Evolutionary conservation across 345 rosid genomes (phyloP).

Genomic region (Kandelia obovata): DNA sequence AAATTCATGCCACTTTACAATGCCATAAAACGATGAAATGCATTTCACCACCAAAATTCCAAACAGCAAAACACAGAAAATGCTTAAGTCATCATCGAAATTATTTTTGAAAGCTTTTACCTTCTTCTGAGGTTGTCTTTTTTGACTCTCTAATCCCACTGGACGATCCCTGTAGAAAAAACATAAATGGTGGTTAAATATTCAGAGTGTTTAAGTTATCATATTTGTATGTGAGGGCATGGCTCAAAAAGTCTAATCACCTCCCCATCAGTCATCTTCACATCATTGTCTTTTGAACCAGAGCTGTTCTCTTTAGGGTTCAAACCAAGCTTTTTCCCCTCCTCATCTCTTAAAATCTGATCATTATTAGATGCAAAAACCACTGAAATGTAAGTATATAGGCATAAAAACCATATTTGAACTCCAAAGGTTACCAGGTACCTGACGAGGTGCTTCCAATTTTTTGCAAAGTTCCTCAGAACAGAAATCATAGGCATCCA

Average conservation of each 20-base stretch:
- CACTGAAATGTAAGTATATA: not conserved
- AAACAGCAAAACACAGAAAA: not conserved
- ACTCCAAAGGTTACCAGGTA: constrained; percentile 23
- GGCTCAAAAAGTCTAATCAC: constrained; percentile 30
- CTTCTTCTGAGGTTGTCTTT: constrained; percentile 46
- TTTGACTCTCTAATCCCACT: constrained; percentile 61
- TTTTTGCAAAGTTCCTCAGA: constrained; percentile 75
- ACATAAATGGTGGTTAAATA: not conserved
- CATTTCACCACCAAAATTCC: too few species aligned
- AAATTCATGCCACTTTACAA: too few species aligned
- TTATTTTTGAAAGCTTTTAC: constrained; percentile 31
- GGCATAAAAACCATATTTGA: not conserved
- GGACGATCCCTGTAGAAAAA: constrained; percentile 57
- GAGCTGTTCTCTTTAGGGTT: constrained; percentile 49
- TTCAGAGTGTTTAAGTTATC: not conserved
- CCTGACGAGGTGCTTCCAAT: constrained; percentile 91
- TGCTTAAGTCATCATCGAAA: not conserved
- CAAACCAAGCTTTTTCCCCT: constrained; percentile 81
- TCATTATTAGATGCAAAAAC: constrained; percentile 1
- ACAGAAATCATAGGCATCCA: constrained; percentile 89
- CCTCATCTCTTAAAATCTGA: constrained; percentile 83
- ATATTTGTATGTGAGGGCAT: not conserved
- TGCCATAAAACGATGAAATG: too few species aligned
- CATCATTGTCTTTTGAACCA: constrained; percentile 54
- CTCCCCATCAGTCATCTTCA: constrained; percentile 80